Conservation (phyloP, 2,329 filamentous ascomycete species). For the Keithomyces neogunnii region DNA sequence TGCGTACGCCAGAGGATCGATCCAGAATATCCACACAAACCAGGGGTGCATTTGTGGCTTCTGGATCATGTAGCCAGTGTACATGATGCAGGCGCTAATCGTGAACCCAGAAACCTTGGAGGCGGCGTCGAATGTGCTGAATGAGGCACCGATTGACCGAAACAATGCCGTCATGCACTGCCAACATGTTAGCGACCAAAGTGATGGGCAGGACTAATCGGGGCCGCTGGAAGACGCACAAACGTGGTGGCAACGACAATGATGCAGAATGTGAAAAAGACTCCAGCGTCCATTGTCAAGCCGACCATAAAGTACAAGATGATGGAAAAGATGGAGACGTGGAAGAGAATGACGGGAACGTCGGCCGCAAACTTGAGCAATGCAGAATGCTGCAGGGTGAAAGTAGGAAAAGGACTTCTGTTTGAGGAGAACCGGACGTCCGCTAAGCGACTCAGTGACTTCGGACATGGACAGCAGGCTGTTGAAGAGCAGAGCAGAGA, state of each 20-base stretch:
- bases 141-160: constrained; percentile 45
- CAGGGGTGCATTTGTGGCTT: constrained; percentile 54
- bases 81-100: constrained; percentile 47
- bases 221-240: constrained; percentile 21
- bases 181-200: constrained; percentile 2
- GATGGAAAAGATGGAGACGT: constrained; percentile 48
- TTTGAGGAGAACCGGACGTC: constrained; percentile 50
- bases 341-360: constrained; percentile 47
- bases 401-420: constrained; percentile 50
- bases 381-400: constrained; percentile 50
- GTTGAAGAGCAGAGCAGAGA: constrained; percentile 57
- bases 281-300: constrained; percentile 37
- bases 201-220: background rate
- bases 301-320: constrained; percentile 58
- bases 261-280: constrained; percentile 56
- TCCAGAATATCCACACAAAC: constrained; percentile 56
- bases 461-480: constrained; percentile 56
- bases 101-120: constrained; percentile 46
- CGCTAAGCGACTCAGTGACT: constrained; percentile 53
- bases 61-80: constrained; percentile 56
- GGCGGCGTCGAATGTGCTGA: constrained; percentile 48
- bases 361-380: constrained; percentile 46
- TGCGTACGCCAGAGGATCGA: constrained; percentile 59
- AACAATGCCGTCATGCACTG: constrained; percentile 51
- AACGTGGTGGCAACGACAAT: constrained; percentile 42